Conservation (phyloP, 179 eudicot genomes). For the Drosera spatulata region DNA sequence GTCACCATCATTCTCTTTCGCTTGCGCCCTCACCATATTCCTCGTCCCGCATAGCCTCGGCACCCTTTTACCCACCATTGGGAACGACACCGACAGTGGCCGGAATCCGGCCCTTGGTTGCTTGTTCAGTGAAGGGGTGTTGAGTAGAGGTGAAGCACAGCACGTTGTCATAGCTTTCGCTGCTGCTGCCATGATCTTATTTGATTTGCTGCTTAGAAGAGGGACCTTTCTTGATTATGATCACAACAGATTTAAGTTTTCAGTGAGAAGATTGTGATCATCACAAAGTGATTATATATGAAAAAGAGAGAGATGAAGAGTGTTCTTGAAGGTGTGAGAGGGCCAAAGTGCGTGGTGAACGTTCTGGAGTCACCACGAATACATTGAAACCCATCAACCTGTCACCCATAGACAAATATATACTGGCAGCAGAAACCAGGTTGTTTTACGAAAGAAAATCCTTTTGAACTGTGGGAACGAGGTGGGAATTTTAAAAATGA, state of each 20-base stretch:
- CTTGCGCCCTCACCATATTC: conserved; percentile 29
- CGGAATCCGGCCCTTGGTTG: neutral
- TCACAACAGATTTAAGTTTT: too few species aligned
- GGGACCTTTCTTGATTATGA: too few species aligned
- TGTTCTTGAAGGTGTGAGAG: neutral
- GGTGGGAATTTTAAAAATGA: too few species aligned
- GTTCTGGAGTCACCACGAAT: neutral
- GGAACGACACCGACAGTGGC: conserved; percentile 9
- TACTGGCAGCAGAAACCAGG: too few species aligned
- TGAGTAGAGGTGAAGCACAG: conserved; percentile 11
- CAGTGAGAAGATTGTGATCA: too few species aligned
- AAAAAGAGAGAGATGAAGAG: neutral
- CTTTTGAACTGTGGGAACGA: too few species aligned
- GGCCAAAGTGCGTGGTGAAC: neutral
- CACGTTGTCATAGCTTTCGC: conserved; percentile 15
- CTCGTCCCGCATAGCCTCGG: neutral
- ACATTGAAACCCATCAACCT: too few species aligned
- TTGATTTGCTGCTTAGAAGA: too few species aligned
- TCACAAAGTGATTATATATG: too few species aligned
- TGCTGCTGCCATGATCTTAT: conserved; percentile 7
- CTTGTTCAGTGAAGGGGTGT: neutral
- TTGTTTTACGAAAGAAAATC: too few species aligned
- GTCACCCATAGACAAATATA: too few species aligned
- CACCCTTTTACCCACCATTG: conserved; percentile 2
- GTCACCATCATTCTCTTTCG: conserved; percentile 20